Evolutionary conservation across 140 eudicot genomes (phyloP).

Genomic region (Bidens hawaiensis): DNA sequence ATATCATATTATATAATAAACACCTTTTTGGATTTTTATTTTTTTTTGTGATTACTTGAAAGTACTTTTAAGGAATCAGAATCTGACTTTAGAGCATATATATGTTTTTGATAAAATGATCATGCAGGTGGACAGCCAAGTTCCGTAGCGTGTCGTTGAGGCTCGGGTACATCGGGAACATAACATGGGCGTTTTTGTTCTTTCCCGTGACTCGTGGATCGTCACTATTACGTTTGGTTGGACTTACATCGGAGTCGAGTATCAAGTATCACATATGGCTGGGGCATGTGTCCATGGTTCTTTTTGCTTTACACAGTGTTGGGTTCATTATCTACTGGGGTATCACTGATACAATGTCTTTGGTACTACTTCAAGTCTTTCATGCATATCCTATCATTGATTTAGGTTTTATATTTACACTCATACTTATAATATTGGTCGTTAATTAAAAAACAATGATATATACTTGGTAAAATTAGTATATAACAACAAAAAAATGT

Average conservation of each 20-base stretch:
- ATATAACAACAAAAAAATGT: neutral
- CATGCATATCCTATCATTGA: neutral
- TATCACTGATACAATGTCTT: conserved; percentile 41
- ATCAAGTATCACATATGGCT: conserved; percentile 87
- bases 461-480: neutral
- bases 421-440: neutral
- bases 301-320: conserved; percentile 45
- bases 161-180: conserved; percentile 64
- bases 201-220: conserved; percentile 80
- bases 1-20: too few species aligned
- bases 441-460: neutral
- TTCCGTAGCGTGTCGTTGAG: conserved; percentile 61
- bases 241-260: conserved; percentile 74
- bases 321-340: conserved; percentile 63
- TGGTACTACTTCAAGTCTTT: conserved; percentile 28
- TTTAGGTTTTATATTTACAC: neutral
- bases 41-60: too few species aligned
- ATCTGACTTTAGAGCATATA: neutral
- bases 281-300: conserved; percentile 59
- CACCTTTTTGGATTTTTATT: too few species aligned
- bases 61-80: too few species aligned
- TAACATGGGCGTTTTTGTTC: conserved; percentile 71
- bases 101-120: neutral
- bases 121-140: conserved; percentile 54
- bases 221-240: conserved; percentile 63